phyloP scores from a whole-genome alignment of 371 early-diverging fungal genomes.

The Mycotypha africana region DNA sequence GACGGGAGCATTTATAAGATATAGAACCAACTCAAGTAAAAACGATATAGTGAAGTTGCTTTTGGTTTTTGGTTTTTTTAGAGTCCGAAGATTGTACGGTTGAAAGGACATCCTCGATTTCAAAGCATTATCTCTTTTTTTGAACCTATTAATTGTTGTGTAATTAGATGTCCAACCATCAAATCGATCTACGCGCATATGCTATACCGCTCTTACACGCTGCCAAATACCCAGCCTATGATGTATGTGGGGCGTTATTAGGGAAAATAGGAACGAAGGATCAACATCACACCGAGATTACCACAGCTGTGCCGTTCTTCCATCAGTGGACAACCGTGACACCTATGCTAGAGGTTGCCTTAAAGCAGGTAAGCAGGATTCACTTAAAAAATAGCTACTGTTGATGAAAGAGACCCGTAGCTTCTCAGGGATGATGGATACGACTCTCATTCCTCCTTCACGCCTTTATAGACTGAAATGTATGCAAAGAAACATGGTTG shows the following conservation, averaged over 20 bases:
- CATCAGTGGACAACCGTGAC: conserved; percentile 75
- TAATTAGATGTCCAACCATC: not conserved
- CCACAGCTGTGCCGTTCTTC: conserved; percentile 70
- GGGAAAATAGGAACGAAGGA: conserved; percentile 43
- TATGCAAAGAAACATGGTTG: conserved; percentile 38
- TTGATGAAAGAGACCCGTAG: too few species aligned
- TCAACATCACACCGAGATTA: conserved; percentile 28
- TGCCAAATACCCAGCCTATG: conserved; percentile 69
- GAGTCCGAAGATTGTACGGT: too few species aligned
- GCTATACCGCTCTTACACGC: conserved; percentile 72
- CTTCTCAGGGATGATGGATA: too few species aligned
- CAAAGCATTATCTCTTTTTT: too few species aligned
- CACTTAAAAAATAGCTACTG: too few species aligned
- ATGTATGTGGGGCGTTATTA: conserved; percentile 67
- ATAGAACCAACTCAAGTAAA: too few species aligned
- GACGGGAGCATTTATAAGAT: too few species aligned
- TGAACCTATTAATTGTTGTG: too few species aligned
- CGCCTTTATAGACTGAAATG: conserved; percentile 55
- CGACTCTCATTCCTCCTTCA: too few species aligned
- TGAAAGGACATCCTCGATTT: too few species aligned
- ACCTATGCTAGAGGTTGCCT: conserved; percentile 74
- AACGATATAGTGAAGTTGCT: too few species aligned
- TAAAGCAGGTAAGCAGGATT: conserved; percentile 58
- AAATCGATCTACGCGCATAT: conserved; percentile 47
- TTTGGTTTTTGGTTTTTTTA: too few species aligned